Percentiles rank a stretch among this genome's conserved stretches.
Conservation (phyloP, 139 green algal genomes). For the Chlamydomonas eustigma region DNA sequence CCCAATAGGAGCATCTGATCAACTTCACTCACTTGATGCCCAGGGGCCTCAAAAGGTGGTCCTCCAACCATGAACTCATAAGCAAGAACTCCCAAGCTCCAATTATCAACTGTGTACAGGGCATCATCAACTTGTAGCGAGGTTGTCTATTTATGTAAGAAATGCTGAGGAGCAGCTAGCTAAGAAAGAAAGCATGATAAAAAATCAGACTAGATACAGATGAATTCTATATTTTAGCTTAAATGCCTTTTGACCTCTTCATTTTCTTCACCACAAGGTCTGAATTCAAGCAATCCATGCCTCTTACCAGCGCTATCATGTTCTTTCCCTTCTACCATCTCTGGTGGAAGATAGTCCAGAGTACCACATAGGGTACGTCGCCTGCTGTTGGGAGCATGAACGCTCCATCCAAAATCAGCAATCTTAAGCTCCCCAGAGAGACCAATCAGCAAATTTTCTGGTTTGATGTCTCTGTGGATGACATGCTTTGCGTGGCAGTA, state of each 20-base stretch:
- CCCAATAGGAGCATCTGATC: too few relatives aligned
- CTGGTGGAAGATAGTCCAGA: conserved; percentile 96
- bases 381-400: conserved; percentile 81
- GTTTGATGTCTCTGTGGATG: conserved; percentile 71
- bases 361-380: conserved; percentile 97
- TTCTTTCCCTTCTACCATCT: conserved; percentile 85
- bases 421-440: conserved; percentile 95
- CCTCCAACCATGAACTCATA: conserved; percentile 95
- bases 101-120: conserved; percentile 82
- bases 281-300: too few relatives aligned
- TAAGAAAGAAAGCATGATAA: too few relatives aligned
- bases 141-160: too few relatives aligned
- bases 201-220: too few relatives aligned
- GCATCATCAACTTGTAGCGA: too few relatives aligned
- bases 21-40: conserved; percentile 58
- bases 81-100: conserved; percentile 90
- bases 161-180: too few relatives aligned
- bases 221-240: too few relatives aligned
- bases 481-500: conserved; percentile 99
- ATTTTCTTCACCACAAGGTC: too few relatives aligned
- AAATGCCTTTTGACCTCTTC: too few relatives aligned
- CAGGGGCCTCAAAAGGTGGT: conserved; percentile 91
- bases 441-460: conserved; percentile 95
- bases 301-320: neutral
- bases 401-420: conserved; percentile 96